These are phyloP conservation scores for Taiozyma sp. DNA, from an alignment of 1,139 yeast species.

Conservation along the genomic window DNA sequence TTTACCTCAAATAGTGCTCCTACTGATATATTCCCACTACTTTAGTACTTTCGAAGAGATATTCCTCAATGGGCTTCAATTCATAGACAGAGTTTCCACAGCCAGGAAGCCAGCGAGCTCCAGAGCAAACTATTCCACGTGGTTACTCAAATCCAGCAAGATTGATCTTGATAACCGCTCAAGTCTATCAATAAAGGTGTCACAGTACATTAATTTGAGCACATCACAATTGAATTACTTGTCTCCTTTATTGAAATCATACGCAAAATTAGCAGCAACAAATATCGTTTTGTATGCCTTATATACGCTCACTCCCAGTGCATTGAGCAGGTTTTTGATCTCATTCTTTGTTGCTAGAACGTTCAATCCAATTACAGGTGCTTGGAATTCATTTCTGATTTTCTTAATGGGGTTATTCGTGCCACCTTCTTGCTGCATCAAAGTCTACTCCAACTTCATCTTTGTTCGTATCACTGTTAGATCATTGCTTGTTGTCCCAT, in stretches of 20 bases:
- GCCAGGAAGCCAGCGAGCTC: not conserved
- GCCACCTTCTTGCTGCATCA: constrained; percentile 4
- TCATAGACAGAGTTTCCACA: constrained; percentile 7
- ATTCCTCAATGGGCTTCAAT: constrained; percentile 11
- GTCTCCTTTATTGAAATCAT: constrained; percentile 1
- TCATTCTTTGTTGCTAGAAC: constrained; percentile 6
- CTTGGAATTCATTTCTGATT: constrained; percentile 4
- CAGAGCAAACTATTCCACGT: not conserved
- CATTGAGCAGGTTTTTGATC: constrained; percentile 1
- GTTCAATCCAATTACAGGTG: constrained; percentile 10
- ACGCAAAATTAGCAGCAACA: not conserved
- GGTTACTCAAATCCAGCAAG: constrained; percentile 1
- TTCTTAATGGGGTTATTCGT: constrained; percentile 9
- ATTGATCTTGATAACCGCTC: not conserved
- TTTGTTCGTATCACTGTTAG: constrained; percentile 7
- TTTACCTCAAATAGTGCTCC: constrained; percentile 3
- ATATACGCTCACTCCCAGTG: not conserved
- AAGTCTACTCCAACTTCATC: constrained; percentile 5
- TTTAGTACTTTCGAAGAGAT: constrained; percentile 10
- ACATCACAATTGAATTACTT: constrained; percentile 4
- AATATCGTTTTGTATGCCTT: not conserved
- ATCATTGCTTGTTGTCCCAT: constrained; percentile 9
- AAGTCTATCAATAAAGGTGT: not conserved
- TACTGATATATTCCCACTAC: constrained; percentile 9
- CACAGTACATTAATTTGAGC: not conserved